Evolutionary conservation across 306 rosid genomes (phyloP).

Genomic region (Lotus japonicus): DNA sequence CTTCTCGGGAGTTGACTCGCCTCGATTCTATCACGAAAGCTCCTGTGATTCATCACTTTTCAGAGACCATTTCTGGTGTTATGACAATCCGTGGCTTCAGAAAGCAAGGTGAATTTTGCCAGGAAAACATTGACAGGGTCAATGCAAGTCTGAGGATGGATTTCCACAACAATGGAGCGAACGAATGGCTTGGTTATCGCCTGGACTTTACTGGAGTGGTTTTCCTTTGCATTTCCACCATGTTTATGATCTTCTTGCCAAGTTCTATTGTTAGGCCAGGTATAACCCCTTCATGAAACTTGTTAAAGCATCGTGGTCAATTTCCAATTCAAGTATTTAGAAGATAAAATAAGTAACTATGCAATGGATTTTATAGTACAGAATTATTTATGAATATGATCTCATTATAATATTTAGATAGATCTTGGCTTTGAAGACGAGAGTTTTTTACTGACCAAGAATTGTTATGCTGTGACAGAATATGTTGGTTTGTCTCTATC

Average conservation of each 20-base stretch:
- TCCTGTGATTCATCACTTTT: conserved; percentile 84
- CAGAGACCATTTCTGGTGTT: conserved; percentile 79
- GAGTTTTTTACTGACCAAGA: neutral
- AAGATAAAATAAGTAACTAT: neutral
- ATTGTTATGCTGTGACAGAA: conserved; percentile 38
- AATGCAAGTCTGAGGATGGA: conserved; percentile 75
- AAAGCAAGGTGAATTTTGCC: conserved; percentile 42
- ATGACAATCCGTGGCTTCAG: conserved; percentile 75
- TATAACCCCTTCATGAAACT: conserved; percentile 16
- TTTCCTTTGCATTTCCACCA: conserved; percentile 57
- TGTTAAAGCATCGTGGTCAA: neutral
- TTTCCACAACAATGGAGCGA: conserved; percentile 78
- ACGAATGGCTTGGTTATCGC: conserved; percentile 88
- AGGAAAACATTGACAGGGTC: conserved; percentile 58
- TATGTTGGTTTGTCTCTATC: conserved; percentile 79
- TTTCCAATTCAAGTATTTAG: neutral
- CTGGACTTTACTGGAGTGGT: conserved; percentile 57
- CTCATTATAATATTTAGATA: neutral
- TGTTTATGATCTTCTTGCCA: conserved; percentile 72
- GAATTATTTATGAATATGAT: neutral
- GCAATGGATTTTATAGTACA: neutral
- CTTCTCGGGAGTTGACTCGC: conserved; percentile 81
- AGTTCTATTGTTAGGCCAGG: conserved; percentile 70
- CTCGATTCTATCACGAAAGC: conserved; percentile 87
- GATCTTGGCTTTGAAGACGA: neutral